Conservation (phyloP, 2,329 filamentous ascomycete genomes). For the Cadophora gregata region DNA sequence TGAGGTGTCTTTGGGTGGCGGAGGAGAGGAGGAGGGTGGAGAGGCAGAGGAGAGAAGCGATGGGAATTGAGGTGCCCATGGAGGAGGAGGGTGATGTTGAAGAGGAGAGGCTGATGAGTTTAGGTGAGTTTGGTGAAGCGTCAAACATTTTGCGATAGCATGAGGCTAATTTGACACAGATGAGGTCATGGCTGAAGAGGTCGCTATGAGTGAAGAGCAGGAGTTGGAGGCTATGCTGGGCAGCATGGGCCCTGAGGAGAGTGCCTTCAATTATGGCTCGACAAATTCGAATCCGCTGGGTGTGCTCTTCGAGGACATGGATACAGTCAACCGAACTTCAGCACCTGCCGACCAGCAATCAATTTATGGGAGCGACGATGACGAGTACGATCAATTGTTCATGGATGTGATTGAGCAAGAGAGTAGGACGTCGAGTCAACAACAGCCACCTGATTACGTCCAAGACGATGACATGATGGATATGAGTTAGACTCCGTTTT, state of each 20-base stretch:
- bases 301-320: constrained; percentile 14
- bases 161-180: constrained; percentile 28
- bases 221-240: constrained; percentile 64
- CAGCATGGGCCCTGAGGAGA: constrained; percentile 22
- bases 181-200: constrained; percentile 56
- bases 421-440: constrained; percentile 37
- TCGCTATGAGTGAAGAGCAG: constrained; percentile 58
- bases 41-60: constrained; percentile 41
- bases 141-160: neutral
- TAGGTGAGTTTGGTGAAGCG: constrained; percentile 24
- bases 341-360: constrained; percentile 20
- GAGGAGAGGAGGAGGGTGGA: constrained; percentile 47
- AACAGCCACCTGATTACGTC: constrained; percentile 35
- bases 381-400: constrained; percentile 69
- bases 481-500: constrained; percentile 29
- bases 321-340: constrained; percentile 4
- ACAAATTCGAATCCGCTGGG: constrained; percentile 1
- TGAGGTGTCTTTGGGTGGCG: constrained; percentile 48
- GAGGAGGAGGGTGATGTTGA: constrained; percentile 28
- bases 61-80: constrained; percentile 31
- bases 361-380: constrained; percentile 54
- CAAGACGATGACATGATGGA: constrained; percentile 44
- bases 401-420: constrained; percentile 65
- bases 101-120: constrained; percentile 20
- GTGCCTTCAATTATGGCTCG: neutral